Evolutionary conservation across 768 basidiomycete species (phyloP), one percentile per base, ranked within the genome.

Genomic region (Pisolithus albus): DNA sequence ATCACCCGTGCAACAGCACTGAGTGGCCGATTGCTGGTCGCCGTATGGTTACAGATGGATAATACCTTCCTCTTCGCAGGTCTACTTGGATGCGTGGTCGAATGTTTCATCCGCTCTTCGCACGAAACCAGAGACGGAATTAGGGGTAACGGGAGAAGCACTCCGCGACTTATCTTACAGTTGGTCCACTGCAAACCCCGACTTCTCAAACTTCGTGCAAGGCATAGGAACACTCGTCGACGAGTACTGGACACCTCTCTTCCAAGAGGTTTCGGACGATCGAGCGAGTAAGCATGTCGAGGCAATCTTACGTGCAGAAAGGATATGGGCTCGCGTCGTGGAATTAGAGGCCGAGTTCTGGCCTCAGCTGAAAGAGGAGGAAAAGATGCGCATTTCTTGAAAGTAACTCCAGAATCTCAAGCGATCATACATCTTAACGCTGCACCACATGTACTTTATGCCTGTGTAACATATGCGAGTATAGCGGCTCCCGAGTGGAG

Each of bases 11-110:
- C 34, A 34, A 34, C 34, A 13, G n/a, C n/a, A n/a, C n/a, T 13
- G 13, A 5, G 11, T 13, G 11, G 11, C 11, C 34, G 11, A 11
- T 11, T 34, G 11, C 13, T 34, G 11, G 32, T 34, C 34, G 3
- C 15, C 1, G 13, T 34, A 34, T 34, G 26, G 24, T 32, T 44
- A 10, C 32, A 10, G 21, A 3, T 7, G 26, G 4, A 47, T 28
- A 11, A n/a, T 16, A 41, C 19, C 26, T 46, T 18, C 32, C 46
- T 24, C 28, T 24, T 30, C 23, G 7, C 44, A 88, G 87, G 73
- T 84, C 23, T 88, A 88, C 60, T 70, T 86, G 24, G 79, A 83
- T 47, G 79, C 84, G 3, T 88, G 87, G 88, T 71, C 73, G 1
- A 67, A 69, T 49, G 81, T 83, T 36, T 61, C 66, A 39, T 46